phyloP scores from a whole-genome alignment of 805 yeast genomes.

The Ogataea allantospora region DNA sequence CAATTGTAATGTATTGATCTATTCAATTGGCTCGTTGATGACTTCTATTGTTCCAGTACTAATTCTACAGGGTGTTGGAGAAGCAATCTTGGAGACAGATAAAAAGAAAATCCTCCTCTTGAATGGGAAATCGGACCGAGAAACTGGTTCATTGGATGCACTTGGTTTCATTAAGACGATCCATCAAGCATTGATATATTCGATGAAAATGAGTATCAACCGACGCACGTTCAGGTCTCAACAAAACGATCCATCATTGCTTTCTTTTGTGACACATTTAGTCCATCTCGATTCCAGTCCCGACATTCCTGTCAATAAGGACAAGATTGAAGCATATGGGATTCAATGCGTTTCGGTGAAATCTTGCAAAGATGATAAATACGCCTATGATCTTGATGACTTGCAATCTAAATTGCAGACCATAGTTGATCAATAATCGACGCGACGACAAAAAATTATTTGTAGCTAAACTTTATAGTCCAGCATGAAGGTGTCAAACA shows the following conservation, averaged over 20 bases:
- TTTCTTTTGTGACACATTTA: slow-evolving; percentile 58
- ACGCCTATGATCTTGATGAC: slow-evolving; percentile 42
- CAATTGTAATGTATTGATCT: slow-evolving; percentile 55
- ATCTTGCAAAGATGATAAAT: slow-evolving; percentile 23
- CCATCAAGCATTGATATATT: slow-evolving; percentile 54
- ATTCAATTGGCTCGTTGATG: slow-evolving; percentile 85
- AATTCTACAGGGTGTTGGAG: slow-evolving; percentile 69
- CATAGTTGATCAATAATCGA: slow-evolving; percentile 6
- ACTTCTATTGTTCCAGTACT: slow-evolving; percentile 83
- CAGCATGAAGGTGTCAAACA: slow-evolving; percentile 1
- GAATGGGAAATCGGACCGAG: slow-evolving; percentile 78
- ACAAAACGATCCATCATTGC: slow-evolving; percentile 35
- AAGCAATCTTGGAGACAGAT: slow-evolving; percentile 41
- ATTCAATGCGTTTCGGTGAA: slow-evolving; percentile 46
- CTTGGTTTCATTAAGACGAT: slow-evolving; percentile 56
- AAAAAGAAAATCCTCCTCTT: slow-evolving; percentile 57
- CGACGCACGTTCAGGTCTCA: slow-evolving; percentile 5
- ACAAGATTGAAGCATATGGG: slow-evolving; percentile 40
- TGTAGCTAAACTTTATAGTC: background rate
- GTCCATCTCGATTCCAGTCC: slow-evolving; percentile 49
- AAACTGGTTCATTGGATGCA: slow-evolving; percentile 68
- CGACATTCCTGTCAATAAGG: slow-evolving; percentile 49
- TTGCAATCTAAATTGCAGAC: slow-evolving; percentile 27
- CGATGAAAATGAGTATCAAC: slow-evolving; percentile 33
- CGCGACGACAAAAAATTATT: slow-evolving; percentile 7